These are phyloP conservation scores for Tilletia horrida DNA, from an alignment of 1,284 basidiomycete genomes.

Conservation along the genomic window DNA sequence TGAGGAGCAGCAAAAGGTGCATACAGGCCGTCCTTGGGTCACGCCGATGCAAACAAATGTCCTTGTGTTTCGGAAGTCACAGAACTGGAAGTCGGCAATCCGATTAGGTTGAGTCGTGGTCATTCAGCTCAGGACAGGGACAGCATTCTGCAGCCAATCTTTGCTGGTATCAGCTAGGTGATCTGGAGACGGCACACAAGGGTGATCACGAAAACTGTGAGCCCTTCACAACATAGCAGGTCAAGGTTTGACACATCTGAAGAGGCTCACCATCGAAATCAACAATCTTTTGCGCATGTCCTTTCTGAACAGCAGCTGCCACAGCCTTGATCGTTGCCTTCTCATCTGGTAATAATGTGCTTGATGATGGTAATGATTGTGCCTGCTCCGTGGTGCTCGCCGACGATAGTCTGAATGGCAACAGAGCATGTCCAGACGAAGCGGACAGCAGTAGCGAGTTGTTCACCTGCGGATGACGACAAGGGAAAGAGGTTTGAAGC, in stretches of 20 bases:
- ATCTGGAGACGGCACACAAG: not conserved
- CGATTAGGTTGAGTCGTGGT: no score
- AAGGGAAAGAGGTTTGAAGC: no score
- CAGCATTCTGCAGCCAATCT: not conserved
- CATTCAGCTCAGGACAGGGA: not conserved
- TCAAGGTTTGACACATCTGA: no score
- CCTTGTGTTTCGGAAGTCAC: no score
- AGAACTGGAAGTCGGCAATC: no score
- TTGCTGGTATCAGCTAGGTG: not conserved
- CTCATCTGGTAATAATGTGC: not conserved
- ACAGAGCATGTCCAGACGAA: slow-evolving; percentile 9
- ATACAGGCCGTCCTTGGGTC: no score
- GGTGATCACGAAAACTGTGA: no score
- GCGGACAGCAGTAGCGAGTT: slow-evolving; percentile 15
- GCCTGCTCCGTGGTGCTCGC: not conserved
- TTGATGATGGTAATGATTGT: slow-evolving; percentile 1
- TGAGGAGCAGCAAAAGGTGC: no score
- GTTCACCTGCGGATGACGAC: no score
- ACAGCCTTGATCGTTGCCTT: not conserved
- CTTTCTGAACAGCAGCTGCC: not conserved
- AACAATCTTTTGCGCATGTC: not conserved
- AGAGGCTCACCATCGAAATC: slow-evolving; percentile 14
- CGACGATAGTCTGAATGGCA: not conserved
- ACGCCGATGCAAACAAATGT: no score
- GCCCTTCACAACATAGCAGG: no score